phyloP scores from a whole-genome alignment of 208 protist genomes.

The Leishmania turanica region DNA sequence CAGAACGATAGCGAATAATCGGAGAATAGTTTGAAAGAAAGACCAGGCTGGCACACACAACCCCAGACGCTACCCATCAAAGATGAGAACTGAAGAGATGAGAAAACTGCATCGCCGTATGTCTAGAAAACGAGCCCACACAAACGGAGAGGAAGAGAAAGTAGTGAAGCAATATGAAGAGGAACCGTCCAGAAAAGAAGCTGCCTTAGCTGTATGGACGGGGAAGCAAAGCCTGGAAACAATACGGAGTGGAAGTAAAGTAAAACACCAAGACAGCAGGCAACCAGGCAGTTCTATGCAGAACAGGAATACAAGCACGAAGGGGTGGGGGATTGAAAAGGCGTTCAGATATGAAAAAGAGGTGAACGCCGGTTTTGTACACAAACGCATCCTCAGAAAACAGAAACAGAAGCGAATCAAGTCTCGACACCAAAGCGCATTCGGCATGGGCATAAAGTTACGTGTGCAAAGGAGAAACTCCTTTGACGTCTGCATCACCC shows the following conservation, averaged over 20 bases:
- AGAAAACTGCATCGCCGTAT: too few species aligned
- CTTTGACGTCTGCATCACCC: not conserved
- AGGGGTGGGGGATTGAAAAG: not conserved
- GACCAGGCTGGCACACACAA: not conserved
- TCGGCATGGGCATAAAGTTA: not conserved
- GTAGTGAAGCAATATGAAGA: too few species aligned
- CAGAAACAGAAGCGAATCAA: not conserved
- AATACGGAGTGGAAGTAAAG: not conserved
- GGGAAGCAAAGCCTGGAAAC: too few species aligned
- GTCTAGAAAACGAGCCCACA: too few species aligned
- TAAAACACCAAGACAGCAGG: not conserved
- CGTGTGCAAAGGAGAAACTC: not conserved
- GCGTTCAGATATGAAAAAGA: not conserved
- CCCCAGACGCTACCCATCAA: too few species aligned
- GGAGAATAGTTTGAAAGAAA: not conserved
- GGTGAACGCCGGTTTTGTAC: not conserved
- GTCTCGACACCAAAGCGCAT: not conserved
- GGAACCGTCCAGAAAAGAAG: not conserved
- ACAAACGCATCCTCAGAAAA: not conserved
- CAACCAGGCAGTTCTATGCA: not conserved
- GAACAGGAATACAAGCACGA: not conserved
- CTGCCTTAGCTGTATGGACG: not conserved
- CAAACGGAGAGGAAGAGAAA: too few species aligned
- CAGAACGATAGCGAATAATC: not conserved
- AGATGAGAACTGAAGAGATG: too few species aligned